These are phyloP conservation scores for Mrakia hoshinonis DNA, from an alignment of 768 basidiomycete species.

Conservation along the genomic window DNA sequence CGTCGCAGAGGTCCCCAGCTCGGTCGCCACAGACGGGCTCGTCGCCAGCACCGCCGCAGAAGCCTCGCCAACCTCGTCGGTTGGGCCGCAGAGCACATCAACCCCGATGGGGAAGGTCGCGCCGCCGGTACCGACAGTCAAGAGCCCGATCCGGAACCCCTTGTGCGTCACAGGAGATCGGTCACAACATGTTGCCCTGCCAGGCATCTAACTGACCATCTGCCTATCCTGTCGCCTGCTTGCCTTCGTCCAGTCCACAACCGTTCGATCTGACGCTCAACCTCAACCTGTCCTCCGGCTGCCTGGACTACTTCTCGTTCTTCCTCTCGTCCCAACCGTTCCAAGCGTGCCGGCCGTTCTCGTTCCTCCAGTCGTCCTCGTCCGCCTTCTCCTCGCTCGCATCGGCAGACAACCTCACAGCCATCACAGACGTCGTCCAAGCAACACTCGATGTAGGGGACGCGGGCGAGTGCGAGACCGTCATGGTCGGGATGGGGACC, in stretches of 20 bases:
- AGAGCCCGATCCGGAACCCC: neutral
- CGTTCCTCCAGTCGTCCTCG: constrained; percentile 47
- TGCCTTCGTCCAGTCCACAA: constrained; percentile 46
- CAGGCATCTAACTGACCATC: neutral
- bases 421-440: neutral
- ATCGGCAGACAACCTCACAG: neutral
- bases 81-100: neutral
- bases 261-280: constrained; percentile 58
- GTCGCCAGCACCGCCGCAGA: neutral
- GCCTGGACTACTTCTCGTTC: constrained; percentile 63
- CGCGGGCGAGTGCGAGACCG: constrained; percentile 1
- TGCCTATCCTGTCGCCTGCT: neutral
- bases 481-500: constrained; percentile 1
- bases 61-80: neutral
- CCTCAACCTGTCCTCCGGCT: constrained; percentile 60
- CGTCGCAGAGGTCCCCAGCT: no score
- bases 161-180: constrained; percentile 4
- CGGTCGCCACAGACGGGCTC: no score
- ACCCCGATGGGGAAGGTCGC: neutral
- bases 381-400: constrained; percentile 15
- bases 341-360: constrained; percentile 67
- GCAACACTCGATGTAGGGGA: neutral
- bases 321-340: constrained; percentile 60
- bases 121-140: neutral
- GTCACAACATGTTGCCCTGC: neutral